Conservation (phyloP, 148 eudicot species). For the Oxyria digyna region DNA sequence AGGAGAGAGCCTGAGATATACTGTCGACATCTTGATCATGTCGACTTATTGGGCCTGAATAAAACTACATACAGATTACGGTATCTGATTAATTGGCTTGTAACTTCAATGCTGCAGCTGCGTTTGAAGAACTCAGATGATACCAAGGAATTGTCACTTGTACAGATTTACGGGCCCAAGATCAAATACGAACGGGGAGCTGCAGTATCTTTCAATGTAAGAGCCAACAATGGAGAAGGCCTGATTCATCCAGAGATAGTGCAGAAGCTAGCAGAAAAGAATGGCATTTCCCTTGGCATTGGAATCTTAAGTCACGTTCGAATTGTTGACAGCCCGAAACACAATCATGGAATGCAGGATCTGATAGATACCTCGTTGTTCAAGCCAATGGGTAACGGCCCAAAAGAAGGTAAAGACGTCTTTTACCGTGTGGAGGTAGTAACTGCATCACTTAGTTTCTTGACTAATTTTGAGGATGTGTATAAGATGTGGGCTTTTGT, state of each 20-base stretch:
- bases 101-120: constrained; percentile 71
- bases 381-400: constrained; percentile 10
- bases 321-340: constrained; percentile 26
- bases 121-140: constrained; percentile 44
- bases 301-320: constrained; percentile 39
- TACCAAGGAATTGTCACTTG: constrained; percentile 27
- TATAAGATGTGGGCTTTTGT: constrained; percentile 66
- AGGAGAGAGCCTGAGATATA: constrained; percentile 80
- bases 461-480: constrained; percentile 72
- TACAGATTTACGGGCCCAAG: constrained; percentile 92
- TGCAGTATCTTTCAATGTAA: constrained; percentile 85
- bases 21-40: constrained; percentile 86
- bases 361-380: constrained; percentile 5
- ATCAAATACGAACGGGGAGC: constrained; percentile 96
- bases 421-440: constrained; percentile 21
- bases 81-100: constrained; percentile 89
- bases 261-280: constrained; percentile 60
- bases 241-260: constrained; percentile 56
- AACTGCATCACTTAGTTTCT: constrained; percentile 35
- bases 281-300: constrained; percentile 45
- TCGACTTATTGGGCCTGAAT: constrained; percentile 91
- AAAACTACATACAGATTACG: constrained; percentile 78
- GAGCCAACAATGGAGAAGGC: constrained; percentile 43
- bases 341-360: neutral
- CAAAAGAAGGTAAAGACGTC: constrained; percentile 8